These are phyloP conservation scores for Lichtheimia ornata DNA, from an alignment of 371 early-diverging fungal species.

Conservation along the genomic window DNA sequence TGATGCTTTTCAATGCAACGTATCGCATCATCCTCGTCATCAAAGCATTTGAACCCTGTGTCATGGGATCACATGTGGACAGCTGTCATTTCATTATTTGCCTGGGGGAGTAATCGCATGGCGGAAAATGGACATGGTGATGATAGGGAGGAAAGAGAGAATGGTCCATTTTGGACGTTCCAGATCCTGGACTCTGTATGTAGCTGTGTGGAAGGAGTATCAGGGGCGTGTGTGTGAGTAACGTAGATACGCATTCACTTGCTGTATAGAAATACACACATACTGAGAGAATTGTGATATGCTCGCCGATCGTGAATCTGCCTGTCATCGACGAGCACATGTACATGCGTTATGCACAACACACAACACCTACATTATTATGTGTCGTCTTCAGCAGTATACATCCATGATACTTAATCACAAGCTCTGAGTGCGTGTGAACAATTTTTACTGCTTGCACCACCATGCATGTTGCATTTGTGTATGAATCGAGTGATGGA, in stretches of 20 bases:
- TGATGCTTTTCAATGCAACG: neutral
- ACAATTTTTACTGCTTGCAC: no score
- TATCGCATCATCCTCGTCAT: neutral
- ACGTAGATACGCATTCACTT: neutral
- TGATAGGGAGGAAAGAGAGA: neutral
- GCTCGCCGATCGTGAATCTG: slow-evolving; percentile 1
- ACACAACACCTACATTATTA: no score
- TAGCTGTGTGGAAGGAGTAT: no score
- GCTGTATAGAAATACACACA: slow-evolving; percentile 1
- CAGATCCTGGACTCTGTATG: slow-evolving; percentile 7
- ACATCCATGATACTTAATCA: no score
- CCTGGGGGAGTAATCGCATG: neutral
- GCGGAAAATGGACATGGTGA: neutral
- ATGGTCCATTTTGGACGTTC: slow-evolving; percentile 10
- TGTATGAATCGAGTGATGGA: no score
- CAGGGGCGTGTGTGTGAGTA: neutral
- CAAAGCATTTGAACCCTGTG: slow-evolving; percentile 1
- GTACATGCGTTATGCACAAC: slow-evolving; percentile 18
- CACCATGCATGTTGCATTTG: no score
- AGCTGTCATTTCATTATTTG: neutral
- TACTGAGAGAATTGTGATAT: neutral
- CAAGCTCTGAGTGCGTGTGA: no score
- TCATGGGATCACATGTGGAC: no score
- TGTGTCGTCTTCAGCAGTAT: no score
- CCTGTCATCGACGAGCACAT: slow-evolving; percentile 8